These are phyloP conservation scores for Podaxis carcinomalis DNA, from an alignment of 768 basidiomycete genomes.

Conservation along the genomic window DNA sequence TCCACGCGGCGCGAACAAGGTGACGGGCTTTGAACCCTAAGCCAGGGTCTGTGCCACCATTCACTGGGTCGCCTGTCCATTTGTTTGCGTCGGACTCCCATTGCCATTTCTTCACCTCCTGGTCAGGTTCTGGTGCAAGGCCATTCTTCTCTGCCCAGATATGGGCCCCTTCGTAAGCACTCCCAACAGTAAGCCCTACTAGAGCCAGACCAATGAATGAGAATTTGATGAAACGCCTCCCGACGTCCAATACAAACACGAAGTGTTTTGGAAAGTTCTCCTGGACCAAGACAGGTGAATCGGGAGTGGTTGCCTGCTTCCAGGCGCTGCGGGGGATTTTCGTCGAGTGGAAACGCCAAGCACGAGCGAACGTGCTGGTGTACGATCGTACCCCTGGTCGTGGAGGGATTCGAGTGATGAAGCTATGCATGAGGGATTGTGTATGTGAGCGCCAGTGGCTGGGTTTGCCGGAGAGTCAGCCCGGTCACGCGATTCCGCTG, in stretches of 20 bases:
- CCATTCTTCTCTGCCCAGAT: conserved; percentile 60
- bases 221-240: conserved; percentile 45
- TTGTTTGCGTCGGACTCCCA: conserved; percentile 61
- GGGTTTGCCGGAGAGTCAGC: neutral
- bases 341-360: neutral
- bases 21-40: conserved; percentile 59
- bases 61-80: conserved; percentile 52
- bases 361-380: neutral
- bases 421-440: conserved; percentile 1
- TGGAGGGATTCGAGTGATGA: neutral
- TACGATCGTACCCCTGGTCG: neutral
- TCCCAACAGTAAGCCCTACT: conserved; percentile 38
- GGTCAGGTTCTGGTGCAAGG: conserved; percentile 42
- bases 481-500: neutral
- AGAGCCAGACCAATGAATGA: conserved; percentile 41
- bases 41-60: conserved; percentile 70
- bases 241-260: conserved; percentile 37
- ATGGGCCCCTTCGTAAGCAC: conserved; percentile 55
- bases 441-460: neutral
- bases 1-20: conserved; percentile 67
- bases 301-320: conserved; percentile 4
- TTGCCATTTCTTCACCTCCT: conserved; percentile 55
- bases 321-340: neutral
- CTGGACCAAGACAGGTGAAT: conserved; percentile 15
- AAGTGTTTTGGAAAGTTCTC: conserved; percentile 26